phyloP scores from a whole-genome alignment of 2,329 filamentous ascomycete genomes.

The Piedraia hortae region DNA sequence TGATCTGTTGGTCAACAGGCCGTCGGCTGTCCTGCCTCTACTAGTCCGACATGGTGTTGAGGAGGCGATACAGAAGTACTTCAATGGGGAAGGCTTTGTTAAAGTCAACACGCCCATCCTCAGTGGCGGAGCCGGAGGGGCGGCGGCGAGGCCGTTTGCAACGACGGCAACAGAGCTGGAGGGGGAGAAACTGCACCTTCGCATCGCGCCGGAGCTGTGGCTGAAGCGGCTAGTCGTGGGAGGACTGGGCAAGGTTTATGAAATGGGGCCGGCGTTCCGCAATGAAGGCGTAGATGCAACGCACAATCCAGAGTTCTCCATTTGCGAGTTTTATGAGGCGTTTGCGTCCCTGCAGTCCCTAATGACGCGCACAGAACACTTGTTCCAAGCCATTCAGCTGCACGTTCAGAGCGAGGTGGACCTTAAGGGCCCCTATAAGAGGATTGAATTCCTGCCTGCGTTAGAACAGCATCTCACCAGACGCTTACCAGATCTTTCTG shows the following conservation, averaged over 20 bases:
- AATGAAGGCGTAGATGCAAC: slow-evolving; percentile 72
- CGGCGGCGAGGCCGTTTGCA: slow-evolving; percentile 60
- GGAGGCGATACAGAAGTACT: slow-evolving; percentile 43
- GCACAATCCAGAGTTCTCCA: slow-evolving; percentile 93
- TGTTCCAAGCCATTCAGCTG: slow-evolving; percentile 21
- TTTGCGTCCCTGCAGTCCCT: slow-evolving; percentile 52
- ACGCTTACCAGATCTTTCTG: slow-evolving; percentile 23
- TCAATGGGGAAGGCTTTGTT: slow-evolving; percentile 44
- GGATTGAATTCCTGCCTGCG: slow-evolving; percentile 57
- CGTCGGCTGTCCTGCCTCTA: slow-evolving; percentile 37
- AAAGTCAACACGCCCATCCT: slow-evolving; percentile 85
- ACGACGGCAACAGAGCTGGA: slow-evolving; percentile 53
- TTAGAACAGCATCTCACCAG: slow-evolving; percentile 39
- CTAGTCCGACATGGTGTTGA: slow-evolving; percentile 49
- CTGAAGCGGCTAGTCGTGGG: slow-evolving; percentile 77
- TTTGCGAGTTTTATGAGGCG: slow-evolving; percentile 86
- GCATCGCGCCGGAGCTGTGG: slow-evolving; percentile 87
- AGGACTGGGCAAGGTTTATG: slow-evolving; percentile 68
- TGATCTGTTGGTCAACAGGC: slow-evolving; percentile 60
- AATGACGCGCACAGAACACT: slow-evolving; percentile 44
- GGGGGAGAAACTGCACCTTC: slow-evolving; percentile 41
- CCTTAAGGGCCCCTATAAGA: slow-evolving; percentile 17
- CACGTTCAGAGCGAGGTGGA: not conserved
- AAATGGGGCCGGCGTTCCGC: slow-evolving; percentile 75
- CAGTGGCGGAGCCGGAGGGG: slow-evolving; percentile 58